phyloP scores from a whole-genome alignment of 129 eudicot genomes.

The carrot (Daucus carota) region DNA sequence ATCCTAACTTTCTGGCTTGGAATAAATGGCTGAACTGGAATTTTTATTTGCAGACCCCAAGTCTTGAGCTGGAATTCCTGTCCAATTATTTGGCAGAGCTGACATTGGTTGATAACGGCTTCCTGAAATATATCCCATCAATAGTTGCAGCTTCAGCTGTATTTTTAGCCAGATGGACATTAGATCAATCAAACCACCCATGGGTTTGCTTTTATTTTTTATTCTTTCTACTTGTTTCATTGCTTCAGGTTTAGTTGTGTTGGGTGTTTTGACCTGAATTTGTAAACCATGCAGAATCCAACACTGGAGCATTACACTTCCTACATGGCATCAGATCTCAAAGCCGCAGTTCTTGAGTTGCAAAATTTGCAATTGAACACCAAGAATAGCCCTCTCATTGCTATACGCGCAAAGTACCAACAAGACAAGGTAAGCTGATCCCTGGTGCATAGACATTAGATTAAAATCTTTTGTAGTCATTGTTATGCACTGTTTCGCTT shows the following conservation, averaged over 20 bases:
- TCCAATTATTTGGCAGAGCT: slow-evolving; percentile 67
- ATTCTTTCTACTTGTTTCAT: not conserved
- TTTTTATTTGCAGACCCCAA: slow-evolving; percentile 26
- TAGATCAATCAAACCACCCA: slow-evolving; percentile 59
- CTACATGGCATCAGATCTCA: slow-evolving; percentile 46
- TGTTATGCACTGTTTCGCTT: not conserved
- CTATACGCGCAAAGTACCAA: slow-evolving; percentile 55
- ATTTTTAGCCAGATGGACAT: slow-evolving; percentile 68
- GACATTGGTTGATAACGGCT: slow-evolving; percentile 48
- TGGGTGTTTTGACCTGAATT: not conserved
- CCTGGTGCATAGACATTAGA: not conserved
- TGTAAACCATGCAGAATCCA: slow-evolving; percentile 35
- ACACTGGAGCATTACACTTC: slow-evolving; percentile 60
- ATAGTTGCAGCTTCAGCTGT: slow-evolving; percentile 69
- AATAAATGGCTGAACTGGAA: not conserved
- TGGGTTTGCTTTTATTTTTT: slow-evolving; percentile 37
- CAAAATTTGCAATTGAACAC: slow-evolving; percentile 39
- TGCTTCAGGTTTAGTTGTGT: not conserved
- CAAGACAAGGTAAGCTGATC: slow-evolving; percentile 56
- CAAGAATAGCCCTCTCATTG: slow-evolving; percentile 33
- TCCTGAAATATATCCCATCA: slow-evolving; percentile 63
- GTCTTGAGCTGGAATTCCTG: slow-evolving; percentile 54
- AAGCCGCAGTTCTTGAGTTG: slow-evolving; percentile 44
- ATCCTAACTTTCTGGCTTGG: too few species aligned
- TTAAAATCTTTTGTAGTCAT: not conserved